Conservation (phyloP, 2,329 filamentous ascomycete genomes). For the Paracorniculantispora psalliotae region DNA sequence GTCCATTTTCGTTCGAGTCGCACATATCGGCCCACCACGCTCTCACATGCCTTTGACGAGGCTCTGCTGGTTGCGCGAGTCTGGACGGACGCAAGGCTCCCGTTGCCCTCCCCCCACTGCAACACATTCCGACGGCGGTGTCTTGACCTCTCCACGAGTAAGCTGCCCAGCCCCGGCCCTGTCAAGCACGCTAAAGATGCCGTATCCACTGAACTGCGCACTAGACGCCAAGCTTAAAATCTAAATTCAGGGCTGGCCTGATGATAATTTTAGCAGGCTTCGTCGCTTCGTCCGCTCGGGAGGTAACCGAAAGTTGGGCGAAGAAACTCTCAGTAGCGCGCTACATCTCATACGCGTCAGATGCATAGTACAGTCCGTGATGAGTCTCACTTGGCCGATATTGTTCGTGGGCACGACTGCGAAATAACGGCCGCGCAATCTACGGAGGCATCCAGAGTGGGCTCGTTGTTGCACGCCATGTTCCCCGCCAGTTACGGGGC, state of each 20-base stretch:
- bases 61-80: neutral
- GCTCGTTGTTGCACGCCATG: neutral
- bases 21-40: neutral
- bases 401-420: neutral
- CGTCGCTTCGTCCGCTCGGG: neutral
- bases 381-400: neutral
- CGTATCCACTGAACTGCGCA: neutral
- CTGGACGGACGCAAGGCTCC: neutral
- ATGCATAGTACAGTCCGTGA: neutral
- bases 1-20: neutral
- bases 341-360: neutral
- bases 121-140: slow-evolving; percentile 6
- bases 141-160: neutral
- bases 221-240: slow-evolving; percentile 12
- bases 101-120: neutral
- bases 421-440: neutral
- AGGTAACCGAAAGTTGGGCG: neutral
- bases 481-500: neutral
- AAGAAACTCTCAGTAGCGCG: neutral
- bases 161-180: neutral
- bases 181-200: neutral
- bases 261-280: neutral
- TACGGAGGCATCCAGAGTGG: neutral
- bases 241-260: neutral
- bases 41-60: neutral